Conservation (phyloP, 768 basidiomycete genomes). For the Mycena floridula region DNA sequence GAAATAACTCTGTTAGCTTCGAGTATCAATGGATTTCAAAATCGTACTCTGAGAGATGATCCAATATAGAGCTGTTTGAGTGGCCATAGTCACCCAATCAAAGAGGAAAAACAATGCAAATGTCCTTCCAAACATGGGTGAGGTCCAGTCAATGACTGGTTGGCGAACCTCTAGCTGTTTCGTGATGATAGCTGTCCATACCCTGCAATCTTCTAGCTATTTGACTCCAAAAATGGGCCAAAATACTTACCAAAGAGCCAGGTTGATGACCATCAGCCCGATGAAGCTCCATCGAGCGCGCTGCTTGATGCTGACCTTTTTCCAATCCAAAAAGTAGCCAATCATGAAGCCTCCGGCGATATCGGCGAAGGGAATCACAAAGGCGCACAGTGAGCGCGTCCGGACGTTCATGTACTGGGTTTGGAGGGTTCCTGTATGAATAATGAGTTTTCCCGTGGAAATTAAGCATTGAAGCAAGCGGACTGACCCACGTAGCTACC, state of each 20-base stretch:
- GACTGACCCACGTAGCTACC: no score
- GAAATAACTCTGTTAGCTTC: background rate
- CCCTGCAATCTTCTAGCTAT: conserved; percentile 8
- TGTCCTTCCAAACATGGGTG: conserved; percentile 21
- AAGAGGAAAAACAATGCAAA: conserved; percentile 25
- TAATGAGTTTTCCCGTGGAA: no score
- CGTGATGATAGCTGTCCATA: conserved; percentile 25
- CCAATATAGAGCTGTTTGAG: conserved; percentile 26
- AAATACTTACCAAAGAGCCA: conserved; percentile 18
- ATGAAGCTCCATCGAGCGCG: conserved; percentile 24
- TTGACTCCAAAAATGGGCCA: no score
- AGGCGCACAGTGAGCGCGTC: conserved; percentile 22
- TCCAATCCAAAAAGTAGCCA: conserved; percentile 24
- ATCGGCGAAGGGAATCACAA: conserved; percentile 22
- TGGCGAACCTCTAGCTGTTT: conserved; percentile 22
- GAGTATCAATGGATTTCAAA: background rate
- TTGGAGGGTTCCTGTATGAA: conserved; percentile 27
- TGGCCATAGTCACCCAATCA: conserved; percentile 26
- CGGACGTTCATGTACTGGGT: conserved; percentile 27
- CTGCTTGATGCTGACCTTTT: conserved; percentile 22
- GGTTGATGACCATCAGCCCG: conserved; percentile 22
- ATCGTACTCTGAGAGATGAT: conserved; percentile 24
- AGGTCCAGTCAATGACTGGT: conserved; percentile 28
- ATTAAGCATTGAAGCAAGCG: no score
- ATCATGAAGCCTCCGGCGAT: conserved; percentile 23